Percentiles rank a stretch among this genome's conserved stretches.
phyloP scores from a whole-genome alignment of 2,329 filamentous ascomycete species.

The Beauveria sp. region DNA sequence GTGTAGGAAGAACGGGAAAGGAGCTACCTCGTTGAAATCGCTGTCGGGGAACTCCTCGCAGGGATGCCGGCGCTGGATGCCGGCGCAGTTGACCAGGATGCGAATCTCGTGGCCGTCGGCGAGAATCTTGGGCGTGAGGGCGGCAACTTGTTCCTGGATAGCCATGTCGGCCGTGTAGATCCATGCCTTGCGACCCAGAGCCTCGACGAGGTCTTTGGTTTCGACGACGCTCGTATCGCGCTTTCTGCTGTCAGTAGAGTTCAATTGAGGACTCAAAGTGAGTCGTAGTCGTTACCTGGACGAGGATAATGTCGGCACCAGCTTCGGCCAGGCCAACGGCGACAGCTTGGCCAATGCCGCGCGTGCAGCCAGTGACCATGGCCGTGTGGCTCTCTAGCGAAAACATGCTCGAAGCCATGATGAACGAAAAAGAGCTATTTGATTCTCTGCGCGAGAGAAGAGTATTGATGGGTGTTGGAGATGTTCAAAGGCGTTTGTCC shows the following conservation, averaged over 20 bases:
- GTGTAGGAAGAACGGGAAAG: background rate
- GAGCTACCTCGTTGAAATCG: constrained; percentile 61
- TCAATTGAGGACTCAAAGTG: background rate
- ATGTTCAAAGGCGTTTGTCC: background rate
- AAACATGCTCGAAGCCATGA: constrained; percentile 37
- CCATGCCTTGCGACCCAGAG: constrained; percentile 56
- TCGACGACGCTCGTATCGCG: constrained; percentile 33
- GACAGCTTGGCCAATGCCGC: constrained; percentile 51
- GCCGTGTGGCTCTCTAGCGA: constrained; percentile 50
- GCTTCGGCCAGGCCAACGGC: constrained; percentile 52
- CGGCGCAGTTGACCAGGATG: constrained; percentile 80
- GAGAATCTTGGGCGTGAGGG: constrained; percentile 54
- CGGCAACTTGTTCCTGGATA: constrained; percentile 50
- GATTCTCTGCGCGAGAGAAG: no score
- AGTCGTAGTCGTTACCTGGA: constrained; percentile 35
- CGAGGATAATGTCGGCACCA: constrained; percentile 48
- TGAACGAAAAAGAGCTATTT: background rate
- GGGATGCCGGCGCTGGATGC: constrained; percentile 74
- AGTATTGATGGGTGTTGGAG: no score
- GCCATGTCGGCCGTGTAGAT: constrained; percentile 67
- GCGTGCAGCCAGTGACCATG: constrained; percentile 48
- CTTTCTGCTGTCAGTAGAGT: constrained; percentile 21
- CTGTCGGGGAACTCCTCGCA: constrained; percentile 66
- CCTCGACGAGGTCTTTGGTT: constrained; percentile 56
- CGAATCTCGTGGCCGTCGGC: constrained; percentile 57